phyloP scores from a whole-genome alignment of 257 asterid species.

The Solanum raphanifolium region DNA sequence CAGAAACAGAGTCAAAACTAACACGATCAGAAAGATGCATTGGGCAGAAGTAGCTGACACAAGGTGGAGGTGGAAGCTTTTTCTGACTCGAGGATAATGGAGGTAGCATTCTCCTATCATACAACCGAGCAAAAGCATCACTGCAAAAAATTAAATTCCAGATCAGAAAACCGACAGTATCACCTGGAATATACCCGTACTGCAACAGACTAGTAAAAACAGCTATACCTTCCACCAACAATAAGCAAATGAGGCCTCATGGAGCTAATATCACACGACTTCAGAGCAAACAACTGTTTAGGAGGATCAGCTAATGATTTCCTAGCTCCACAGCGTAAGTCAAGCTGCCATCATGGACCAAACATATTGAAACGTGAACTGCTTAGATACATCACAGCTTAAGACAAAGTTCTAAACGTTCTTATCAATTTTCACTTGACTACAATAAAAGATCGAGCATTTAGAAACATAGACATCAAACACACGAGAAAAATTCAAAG shows the following conservation, averaged over 20 bases:
- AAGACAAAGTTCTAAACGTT: not conserved
- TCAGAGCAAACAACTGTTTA: conserved; percentile 61
- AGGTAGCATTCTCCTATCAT: conserved; percentile 97
- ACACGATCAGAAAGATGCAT: conserved; percentile 91
- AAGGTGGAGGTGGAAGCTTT: conserved; percentile 76
- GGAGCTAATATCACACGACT: conserved; percentile 85
- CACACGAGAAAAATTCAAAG: not conserved
- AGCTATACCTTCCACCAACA: conserved; percentile 88
- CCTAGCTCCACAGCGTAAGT: conserved; percentile 85
- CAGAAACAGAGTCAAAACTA: conserved; percentile 17
- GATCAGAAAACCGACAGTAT: not conserved
- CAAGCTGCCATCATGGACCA: conserved; percentile 53
- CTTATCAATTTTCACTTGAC: not conserved
- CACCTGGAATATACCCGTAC: not conserved
- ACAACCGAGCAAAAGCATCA: conserved; percentile 92
- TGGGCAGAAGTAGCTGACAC: conserved; percentile 89
- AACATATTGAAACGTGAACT: not conserved
- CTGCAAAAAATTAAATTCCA: conserved; percentile 36
- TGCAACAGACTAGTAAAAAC: not conserved
- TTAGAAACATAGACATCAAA: not conserved
- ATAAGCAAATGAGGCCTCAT: conserved; percentile 95
- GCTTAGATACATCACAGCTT: not conserved
- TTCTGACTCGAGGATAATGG: conserved; percentile 84
- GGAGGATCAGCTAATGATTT: conserved; percentile 83
- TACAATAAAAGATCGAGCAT: not conserved